These are phyloP conservation scores for Trichoderma orchidacearum DNA, from an alignment of 495 filamentous ascomycete genomes.

Conservation along the genomic window DNA sequence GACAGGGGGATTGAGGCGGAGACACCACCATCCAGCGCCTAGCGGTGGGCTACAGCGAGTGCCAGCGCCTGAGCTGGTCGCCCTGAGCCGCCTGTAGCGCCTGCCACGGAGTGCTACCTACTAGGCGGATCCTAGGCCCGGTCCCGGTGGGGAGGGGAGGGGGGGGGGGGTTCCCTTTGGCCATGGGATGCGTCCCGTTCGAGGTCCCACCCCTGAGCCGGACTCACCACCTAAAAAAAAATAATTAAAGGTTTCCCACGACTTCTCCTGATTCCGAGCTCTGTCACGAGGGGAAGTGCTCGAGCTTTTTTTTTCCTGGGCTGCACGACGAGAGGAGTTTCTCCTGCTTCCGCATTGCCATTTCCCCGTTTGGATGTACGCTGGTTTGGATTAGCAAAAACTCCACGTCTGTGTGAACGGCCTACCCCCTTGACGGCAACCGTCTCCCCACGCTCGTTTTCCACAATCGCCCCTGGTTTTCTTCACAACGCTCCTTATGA, in stretches of 20 bases:
- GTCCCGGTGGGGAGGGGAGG: neutral
- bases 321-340: neutral
- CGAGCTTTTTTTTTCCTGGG: neutral
- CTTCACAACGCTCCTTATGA: neutral
- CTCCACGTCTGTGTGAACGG: neutral
- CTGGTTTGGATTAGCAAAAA: neutral
- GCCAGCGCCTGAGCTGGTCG: neutral
- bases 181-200: neutral
- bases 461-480: neutral
- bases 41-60: neutral
- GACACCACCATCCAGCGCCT: neutral
- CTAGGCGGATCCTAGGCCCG: neutral
- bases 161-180: neutral
- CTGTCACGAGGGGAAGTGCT: neutral
- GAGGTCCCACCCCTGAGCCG: conserved; percentile 2
- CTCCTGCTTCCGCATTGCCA: neutral
- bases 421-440: neutral
- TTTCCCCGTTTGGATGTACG: neutral
- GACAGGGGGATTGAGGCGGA: neutral
- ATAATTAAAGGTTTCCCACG: conserved; percentile 1
- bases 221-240: conserved; percentile 1
- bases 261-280: neutral
- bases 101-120: neutral
- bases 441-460: neutral
- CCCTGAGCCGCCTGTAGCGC: neutral